Percentiles rank a stretch among this genome's conserved stretches.
Conservation (phyloP, 1,284 basidiomycete genomes). For the Heterobasidion irregulare region DNA sequence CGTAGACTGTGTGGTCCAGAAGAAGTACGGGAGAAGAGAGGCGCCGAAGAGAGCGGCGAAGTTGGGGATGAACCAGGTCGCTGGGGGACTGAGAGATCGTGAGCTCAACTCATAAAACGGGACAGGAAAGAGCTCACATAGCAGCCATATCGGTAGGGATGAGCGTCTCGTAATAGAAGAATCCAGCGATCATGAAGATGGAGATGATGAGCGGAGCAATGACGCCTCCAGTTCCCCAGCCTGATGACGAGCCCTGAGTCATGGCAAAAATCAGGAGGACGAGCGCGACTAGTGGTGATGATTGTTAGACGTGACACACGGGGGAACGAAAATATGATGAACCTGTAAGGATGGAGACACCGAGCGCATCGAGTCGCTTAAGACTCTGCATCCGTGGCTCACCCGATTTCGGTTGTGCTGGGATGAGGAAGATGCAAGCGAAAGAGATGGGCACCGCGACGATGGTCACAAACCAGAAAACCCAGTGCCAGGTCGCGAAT, state of each 20-base stretch:
- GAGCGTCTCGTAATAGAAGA: conserved; percentile 13
- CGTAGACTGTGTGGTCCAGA: conserved; percentile 24
- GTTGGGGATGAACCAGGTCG: conserved; percentile 30
- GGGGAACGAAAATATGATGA: neutral
- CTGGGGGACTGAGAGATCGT: conserved; percentile 22
- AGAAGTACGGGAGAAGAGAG: conserved; percentile 29
- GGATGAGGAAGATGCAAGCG: conserved; percentile 21
- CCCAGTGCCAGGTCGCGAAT: conserved; percentile 24
- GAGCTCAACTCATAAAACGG: neutral
- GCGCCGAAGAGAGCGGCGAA: conserved; percentile 27
- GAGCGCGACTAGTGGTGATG: conserved; percentile 8
- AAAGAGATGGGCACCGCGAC: conserved; percentile 20
- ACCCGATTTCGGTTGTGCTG: conserved; percentile 7
- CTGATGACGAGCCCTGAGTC: conserved; percentile 16
- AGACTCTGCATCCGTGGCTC: conserved; percentile 2
- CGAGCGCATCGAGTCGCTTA: conserved; percentile 25
- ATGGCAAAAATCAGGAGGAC: conserved; percentile 22
- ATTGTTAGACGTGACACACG: neutral
- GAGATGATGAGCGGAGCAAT: conserved; percentile 19
- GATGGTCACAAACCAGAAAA: conserved; percentile 29
- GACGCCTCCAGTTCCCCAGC: conserved; percentile 16
- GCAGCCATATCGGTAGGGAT: conserved; percentile 5
- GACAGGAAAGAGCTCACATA: conserved; percentile 13
- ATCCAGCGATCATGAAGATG: conserved; percentile 14
- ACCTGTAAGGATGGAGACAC: conserved; percentile 33